Evolutionary conservation across 495 filamentous ascomycete genomes (phyloP).

Genomic region (Tuber melanosporum): DNA sequence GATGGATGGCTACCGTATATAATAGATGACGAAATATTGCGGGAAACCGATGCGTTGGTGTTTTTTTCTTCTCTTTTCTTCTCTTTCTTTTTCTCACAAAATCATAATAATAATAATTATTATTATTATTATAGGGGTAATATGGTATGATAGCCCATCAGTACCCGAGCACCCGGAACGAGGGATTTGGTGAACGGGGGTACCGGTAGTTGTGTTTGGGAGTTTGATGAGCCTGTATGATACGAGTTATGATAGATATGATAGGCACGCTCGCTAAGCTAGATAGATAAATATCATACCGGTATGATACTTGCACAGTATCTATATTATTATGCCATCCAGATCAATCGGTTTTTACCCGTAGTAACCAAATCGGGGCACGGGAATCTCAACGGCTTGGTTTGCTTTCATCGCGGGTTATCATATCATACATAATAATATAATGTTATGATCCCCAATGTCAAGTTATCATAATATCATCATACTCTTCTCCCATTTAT

Average conservation of each 20-base stretch:
- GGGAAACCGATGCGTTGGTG: neutral
- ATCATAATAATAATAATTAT: too few relatives aligned
- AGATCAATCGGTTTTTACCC: neutral
- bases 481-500: too few relatives aligned
- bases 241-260: neutral
- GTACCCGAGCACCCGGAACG: neutral
- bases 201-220: neutral
- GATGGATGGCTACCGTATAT: neutral
- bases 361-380: neutral
- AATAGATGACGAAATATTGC: neutral
- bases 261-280: neutral
- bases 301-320: too few relatives aligned
- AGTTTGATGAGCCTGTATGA: neutral
- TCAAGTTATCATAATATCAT: too few relatives aligned
- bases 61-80: neutral
- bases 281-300: too few relatives aligned
- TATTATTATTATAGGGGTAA: neutral
- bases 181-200: neutral
- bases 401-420: neutral
- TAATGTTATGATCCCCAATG: too few relatives aligned
- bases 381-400: neutral
- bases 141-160: neutral
- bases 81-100: neutral
- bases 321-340: neutral
- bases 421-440: too few relatives aligned